Conservation (phyloP, 192 early-diverging fungal species). For the Pecoramyces ruminantium region DNA sequence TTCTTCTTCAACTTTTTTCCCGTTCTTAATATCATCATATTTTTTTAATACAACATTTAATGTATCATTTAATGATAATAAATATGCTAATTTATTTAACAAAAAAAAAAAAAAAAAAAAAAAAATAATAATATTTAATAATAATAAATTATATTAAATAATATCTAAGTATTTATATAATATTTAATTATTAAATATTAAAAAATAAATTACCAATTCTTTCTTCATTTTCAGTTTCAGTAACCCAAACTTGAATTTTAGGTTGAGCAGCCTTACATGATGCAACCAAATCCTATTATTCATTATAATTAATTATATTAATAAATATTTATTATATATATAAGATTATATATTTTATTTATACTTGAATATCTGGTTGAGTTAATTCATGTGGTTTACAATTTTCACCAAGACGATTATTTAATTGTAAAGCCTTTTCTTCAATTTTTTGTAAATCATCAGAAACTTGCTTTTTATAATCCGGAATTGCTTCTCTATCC, state of each 20-base stretch:
- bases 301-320: too few relatives aligned
- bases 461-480: constrained; percentile 72
- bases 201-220: constrained; percentile 40
- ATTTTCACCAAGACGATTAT: constrained; percentile 60
- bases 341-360: too few relatives aligned
- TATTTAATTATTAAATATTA: not conserved
- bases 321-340: too few relatives aligned
- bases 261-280: constrained; percentile 51
- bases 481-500: constrained; percentile 44
- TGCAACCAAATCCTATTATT: constrained; percentile 50
- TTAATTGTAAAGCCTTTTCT: constrained; percentile 51
- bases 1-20: not conserved
- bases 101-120: too few relatives aligned
- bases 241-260: constrained; percentile 56
- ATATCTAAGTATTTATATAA: too few relatives aligned
- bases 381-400: constrained; percentile 33
- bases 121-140: too few relatives aligned
- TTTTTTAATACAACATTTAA: constrained; percentile 62
- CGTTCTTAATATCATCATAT: constrained; percentile 18
- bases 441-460: constrained; percentile 68
- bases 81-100: constrained; percentile 26
- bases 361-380: constrained; percentile 13
- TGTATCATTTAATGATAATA: constrained; percentile 55
- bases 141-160: too few relatives aligned
- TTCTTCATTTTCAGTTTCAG: constrained; percentile 60